Evolutionary conservation across 2,329 filamentous ascomycete species (phyloP), one percentile per base, ranked within the genome.

Genomic region (Allantophomopsis cytisporea): DNA sequence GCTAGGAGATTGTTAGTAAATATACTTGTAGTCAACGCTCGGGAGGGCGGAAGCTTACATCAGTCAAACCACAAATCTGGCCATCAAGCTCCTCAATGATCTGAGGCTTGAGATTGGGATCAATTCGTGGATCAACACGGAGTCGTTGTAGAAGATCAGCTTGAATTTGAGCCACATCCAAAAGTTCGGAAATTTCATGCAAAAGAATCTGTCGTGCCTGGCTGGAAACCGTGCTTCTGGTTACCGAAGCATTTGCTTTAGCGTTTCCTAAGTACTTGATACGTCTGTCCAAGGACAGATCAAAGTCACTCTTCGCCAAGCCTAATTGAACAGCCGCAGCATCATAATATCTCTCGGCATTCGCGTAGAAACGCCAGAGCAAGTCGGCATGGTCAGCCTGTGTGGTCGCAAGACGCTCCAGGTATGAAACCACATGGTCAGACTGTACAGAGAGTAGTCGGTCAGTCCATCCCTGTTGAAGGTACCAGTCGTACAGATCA

Each of bases 401-500:
- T 6, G 77, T 76, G 4, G 66, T 64, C 1, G 86, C 83, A 43
- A 86, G 80, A 39, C 82, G 78, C 52, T 84, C 70, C 2, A 98
- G 73, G 56, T 94, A 98, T 2, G 79, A 83, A 33, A 93, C 73
- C 18, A 96, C 86, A 51, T 87, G 88, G 0, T 80, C 75, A 5
- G 88, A 94, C 41, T 88, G 75, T 38, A 91, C 86, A 30, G 81
- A 77, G 28, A 98, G 73, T 20, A 98, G 72, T 12, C 87, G 80
- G 46, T 95, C 86, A 8, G 76, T 82, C 77, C 84, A 88, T 14
- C 83, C 81, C 56, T 88, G 80, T 39, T 72, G 63, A 48, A 96
- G 78, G 59, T 98, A 98, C 89, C 91, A 98, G 53, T 95, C 88
- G 56, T 95, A 98, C n/a, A 98, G 69, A 51, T 85, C 86, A 44